These are phyloP conservation scores for Aspergillus tanneri DNA, from an alignment of 2,329 filamentous ascomycete species.

Conservation along the genomic window DNA sequence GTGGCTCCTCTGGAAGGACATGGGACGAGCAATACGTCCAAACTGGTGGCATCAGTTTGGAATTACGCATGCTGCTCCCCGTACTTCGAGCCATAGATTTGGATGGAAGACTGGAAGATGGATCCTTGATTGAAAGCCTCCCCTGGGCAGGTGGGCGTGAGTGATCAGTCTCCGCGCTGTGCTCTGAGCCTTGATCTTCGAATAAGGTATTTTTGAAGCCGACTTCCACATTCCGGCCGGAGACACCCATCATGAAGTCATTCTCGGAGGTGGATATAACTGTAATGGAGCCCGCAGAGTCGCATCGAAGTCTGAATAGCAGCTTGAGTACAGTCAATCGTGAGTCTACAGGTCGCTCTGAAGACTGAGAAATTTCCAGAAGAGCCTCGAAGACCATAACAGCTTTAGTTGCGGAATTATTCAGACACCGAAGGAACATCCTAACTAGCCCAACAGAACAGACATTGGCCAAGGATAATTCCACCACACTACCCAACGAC, in stretches of 20 bases:
- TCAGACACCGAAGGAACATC: conserved; percentile 74
- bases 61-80: conserved; percentile 32
- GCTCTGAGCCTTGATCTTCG: conserved; percentile 43
- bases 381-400: conserved; percentile 62
- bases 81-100: conserved; percentile 35
- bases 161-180: conserved; percentile 39
- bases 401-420: conserved; percentile 64
- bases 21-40: conserved; percentile 59
- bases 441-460: conserved; percentile 69
- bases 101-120: conserved; percentile 27
- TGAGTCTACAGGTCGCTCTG: conserved; percentile 63
- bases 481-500: conserved; percentile 31
- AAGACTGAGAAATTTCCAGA: conserved; percentile 61
- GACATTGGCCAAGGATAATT: conserved; percentile 55
- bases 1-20: conserved; percentile 55
- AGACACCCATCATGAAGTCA: conserved; percentile 67
- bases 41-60: conserved; percentile 46
- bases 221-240: conserved; percentile 64
- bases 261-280: conserved; percentile 70
- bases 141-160: conserved; percentile 25
- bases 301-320: conserved; percentile 78
- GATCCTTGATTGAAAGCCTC: conserved; percentile 35
- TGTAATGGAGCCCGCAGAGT: conserved; percentile 74
- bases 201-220: conserved; percentile 44
- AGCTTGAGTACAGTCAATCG: conserved; percentile 73